A percentile compares a stretch with the other conserved stretches of the same genome.
phyloP scores from a whole-genome alignment of 169 alveolate species.

The Cardiosporidium cionae region DNA sequence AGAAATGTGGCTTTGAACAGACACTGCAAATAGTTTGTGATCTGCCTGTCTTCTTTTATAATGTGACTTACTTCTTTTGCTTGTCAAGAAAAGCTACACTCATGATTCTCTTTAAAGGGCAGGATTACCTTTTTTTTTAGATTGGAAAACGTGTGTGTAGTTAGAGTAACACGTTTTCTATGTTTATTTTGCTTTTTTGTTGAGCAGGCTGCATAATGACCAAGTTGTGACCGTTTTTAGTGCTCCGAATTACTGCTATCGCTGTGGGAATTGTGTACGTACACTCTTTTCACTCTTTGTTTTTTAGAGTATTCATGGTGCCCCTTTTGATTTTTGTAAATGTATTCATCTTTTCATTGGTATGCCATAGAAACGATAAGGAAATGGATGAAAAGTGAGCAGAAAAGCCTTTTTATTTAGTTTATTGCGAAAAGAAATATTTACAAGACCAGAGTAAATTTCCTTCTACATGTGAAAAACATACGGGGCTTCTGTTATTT shows the following conservation, averaged over 20 bases:
- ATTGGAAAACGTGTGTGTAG: not conserved
- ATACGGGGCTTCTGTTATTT: not conserved
- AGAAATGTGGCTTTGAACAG: too few species aligned
- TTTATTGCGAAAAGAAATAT: too few species aligned
- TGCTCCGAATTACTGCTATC: slow-evolving; percentile 97
- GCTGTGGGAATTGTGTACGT: slow-evolving; percentile 91
- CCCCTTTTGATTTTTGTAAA: too few species aligned
- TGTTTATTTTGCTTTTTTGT: not conserved
- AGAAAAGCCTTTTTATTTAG: too few species aligned
- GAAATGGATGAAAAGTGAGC: too few species aligned
- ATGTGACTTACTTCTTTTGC: slow-evolving; percentile 37
- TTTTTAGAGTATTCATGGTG: not conserved
- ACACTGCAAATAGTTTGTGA: too few species aligned
- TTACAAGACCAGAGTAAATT: too few species aligned
- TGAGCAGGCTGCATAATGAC: slow-evolving; percentile 66
- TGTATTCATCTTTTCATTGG: too few species aligned
- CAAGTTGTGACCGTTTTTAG: slow-evolving; percentile 92
- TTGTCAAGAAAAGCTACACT: not conserved
- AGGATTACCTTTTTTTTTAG: not conserved
- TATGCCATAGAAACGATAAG: too few species aligned
- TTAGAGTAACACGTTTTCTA: too few species aligned
- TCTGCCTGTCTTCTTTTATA: too few species aligned
- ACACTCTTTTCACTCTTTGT: not conserved
- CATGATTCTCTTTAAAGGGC: not conserved
- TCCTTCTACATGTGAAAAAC: too few species aligned